These are phyloP conservation scores for Mycena kentingensis DNA, from an alignment of 768 basidiomycete genomes.

Conservation along the genomic window DNA sequence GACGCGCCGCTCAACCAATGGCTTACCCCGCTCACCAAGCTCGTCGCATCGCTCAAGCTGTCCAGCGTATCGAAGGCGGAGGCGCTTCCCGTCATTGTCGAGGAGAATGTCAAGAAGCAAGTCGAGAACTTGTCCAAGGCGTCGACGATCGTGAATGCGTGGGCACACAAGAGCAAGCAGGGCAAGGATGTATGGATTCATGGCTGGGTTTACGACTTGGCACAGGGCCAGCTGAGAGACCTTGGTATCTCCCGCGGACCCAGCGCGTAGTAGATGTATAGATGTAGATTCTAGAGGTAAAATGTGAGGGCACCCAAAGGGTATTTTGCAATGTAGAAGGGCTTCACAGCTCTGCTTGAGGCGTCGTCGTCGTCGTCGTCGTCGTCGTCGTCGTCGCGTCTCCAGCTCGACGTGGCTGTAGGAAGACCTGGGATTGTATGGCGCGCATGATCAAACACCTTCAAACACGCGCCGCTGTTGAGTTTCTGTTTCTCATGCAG, in stretches of 20 bases:
- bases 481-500: too few species aligned
- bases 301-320: too few species aligned
- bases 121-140: conserved; percentile 53
- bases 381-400: too few species aligned
- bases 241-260: conserved; percentile 50
- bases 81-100: conserved; percentile 50
- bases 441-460: too few species aligned
- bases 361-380: too few species aligned
- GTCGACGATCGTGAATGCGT: conserved; percentile 47
- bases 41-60: conserved; percentile 51
- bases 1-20: conserved; percentile 64
- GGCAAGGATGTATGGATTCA: conserved; percentile 59
- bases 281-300: conserved; percentile 7
- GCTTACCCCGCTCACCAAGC: conserved; percentile 66
- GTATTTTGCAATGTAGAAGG: too few species aligned
- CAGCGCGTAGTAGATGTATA: conserved; percentile 12
- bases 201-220: conserved; percentile 73
- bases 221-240: conserved; percentile 59
- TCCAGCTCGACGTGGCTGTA: too few species aligned
- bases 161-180: conserved; percentile 44
- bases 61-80: conserved; percentile 35
- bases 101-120: conserved; percentile 62
- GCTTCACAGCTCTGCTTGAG: too few species aligned
- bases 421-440: too few species aligned
- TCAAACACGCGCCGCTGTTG: too few species aligned